Evolutionary conservation across 352 stramenopile species (phyloP).

Genomic region (Phytophthora citrophthora): DNA sequence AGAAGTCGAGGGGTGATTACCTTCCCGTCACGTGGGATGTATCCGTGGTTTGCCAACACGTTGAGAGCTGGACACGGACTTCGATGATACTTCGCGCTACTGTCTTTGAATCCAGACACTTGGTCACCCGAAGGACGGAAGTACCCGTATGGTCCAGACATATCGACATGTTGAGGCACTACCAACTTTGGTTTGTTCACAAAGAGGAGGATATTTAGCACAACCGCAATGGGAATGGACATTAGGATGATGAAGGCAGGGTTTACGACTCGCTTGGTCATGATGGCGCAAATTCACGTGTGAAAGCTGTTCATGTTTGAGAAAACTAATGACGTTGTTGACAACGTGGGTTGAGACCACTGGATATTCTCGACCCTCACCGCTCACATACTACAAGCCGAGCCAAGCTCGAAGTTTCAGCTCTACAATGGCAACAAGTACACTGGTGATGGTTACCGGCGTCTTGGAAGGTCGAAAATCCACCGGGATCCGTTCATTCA

Average conservation of each 20-base stretch:
- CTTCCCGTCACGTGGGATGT: slow-evolving; percentile 65
- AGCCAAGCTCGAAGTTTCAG: slow-evolving; percentile 41
- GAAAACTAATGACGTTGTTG: slow-evolving; percentile 14
- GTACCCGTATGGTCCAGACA: slow-evolving; percentile 39
- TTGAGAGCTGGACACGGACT: slow-evolving; percentile 72
- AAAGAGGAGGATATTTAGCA: slow-evolving; percentile 15
- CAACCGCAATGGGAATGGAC: slow-evolving; percentile 13
- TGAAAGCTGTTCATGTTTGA: slow-evolving; percentile 1
- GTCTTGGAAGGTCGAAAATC: slow-evolving; percentile 45
- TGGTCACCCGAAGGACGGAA: slow-evolving; percentile 41
- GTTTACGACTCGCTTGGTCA: slow-evolving; percentile 16
- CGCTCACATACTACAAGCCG: background rate
- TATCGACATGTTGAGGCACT: slow-evolving; percentile 2
- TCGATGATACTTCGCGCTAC: slow-evolving; percentile 44
- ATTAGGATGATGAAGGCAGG: slow-evolving; percentile 13
- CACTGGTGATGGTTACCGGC: slow-evolving; percentile 42
- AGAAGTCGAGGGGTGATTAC: slow-evolving; percentile 44
- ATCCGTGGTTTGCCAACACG: slow-evolving; percentile 71
- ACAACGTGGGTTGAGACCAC: slow-evolving; percentile 9
- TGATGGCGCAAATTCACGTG: slow-evolving; percentile 15
- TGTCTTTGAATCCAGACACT: slow-evolving; percentile 51
- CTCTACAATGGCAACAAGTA: slow-evolving; percentile 49
- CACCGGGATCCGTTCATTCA: slow-evolving; percentile 53
- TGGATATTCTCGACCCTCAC: slow-evolving; percentile 11
- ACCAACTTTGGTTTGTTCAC: background rate